Evolutionary conservation across 225 moss, liverwort and hornwort species (phyloP).

Genomic region (Marchantia paleacea): DNA sequence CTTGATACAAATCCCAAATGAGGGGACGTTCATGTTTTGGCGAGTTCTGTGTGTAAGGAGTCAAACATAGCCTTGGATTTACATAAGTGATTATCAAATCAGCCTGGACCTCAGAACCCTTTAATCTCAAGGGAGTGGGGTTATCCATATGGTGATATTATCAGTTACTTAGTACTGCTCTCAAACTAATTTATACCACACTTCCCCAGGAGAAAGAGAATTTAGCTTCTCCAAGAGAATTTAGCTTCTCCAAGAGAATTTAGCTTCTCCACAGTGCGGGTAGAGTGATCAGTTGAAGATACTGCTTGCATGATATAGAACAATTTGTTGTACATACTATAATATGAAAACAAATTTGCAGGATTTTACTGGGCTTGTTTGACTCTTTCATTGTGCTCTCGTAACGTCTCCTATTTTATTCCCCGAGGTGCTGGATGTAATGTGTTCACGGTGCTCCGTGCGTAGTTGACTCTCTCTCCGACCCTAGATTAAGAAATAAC

Average conservation of each 20-base stretch:
- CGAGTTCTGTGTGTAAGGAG: neutral
- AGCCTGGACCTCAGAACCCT: neutral
- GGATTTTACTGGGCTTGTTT: neutral
- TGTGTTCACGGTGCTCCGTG: no score
- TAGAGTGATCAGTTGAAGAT: slow-evolving; percentile 14
- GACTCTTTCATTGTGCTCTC: neutral
- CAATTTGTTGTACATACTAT: slow-evolving; percentile 13
- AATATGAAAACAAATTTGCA: slow-evolving; percentile 8
- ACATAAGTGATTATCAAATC: neutral
- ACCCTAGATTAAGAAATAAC: no score
- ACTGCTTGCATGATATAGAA: neutral
- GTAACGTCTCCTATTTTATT: no score
- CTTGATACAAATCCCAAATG: neutral
- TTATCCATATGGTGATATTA: neutral
- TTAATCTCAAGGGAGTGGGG: neutral
- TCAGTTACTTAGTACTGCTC: slow-evolving; percentile 4
- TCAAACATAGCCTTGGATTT: neutral
- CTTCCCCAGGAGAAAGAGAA: neutral
- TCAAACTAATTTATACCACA: slow-evolving; percentile 8
- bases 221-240: neutral
- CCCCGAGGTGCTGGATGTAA: no score
- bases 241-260: no score
- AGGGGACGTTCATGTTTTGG: neutral
- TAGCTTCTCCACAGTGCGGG: neutral
- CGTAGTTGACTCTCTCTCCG: no score